Conservation (phyloP, 768 basidiomycete genomes). For the Tylopilus sp. region DNA sequence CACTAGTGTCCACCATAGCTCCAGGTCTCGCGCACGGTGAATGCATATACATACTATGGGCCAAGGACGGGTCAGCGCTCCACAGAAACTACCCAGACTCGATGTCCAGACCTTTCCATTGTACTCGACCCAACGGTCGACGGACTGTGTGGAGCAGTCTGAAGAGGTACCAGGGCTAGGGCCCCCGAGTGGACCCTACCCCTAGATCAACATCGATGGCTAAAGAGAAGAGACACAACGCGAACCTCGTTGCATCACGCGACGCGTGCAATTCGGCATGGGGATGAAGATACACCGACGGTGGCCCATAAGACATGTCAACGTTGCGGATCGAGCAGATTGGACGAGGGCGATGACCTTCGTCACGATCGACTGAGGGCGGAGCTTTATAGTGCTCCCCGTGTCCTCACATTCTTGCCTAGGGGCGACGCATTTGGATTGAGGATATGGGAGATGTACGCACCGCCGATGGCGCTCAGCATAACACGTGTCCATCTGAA, state of each 20-base stretch:
- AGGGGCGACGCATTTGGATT: background rate
- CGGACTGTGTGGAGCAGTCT: background rate
- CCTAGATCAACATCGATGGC: background rate
- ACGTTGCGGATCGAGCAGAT: background rate
- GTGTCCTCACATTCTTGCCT: background rate
- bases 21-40: background rate
- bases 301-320: conserved; percentile 7
- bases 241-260: conserved; percentile 3
- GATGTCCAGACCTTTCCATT: conserved; percentile 3
- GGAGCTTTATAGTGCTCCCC: conserved; percentile 6
- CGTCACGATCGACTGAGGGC: background rate
- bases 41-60: background rate
- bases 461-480: conserved; percentile 8
- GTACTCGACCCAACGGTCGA: background rate
- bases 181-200: conserved; percentile 4
- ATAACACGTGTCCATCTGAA: conserved; percentile 9
- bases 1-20: background rate
- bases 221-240: background rate
- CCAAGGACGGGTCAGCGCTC: background rate
- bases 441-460: background rate
- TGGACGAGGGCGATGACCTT: background rate
- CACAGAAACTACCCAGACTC: background rate
- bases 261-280: background rate
- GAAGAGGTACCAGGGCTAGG: background rate
- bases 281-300: background rate